Evolutionary conservation across 352 stramenopile genomes (phyloP), one percentile per base, ranked within the genome.

Genomic region (Globisporangium solare): DNA sequence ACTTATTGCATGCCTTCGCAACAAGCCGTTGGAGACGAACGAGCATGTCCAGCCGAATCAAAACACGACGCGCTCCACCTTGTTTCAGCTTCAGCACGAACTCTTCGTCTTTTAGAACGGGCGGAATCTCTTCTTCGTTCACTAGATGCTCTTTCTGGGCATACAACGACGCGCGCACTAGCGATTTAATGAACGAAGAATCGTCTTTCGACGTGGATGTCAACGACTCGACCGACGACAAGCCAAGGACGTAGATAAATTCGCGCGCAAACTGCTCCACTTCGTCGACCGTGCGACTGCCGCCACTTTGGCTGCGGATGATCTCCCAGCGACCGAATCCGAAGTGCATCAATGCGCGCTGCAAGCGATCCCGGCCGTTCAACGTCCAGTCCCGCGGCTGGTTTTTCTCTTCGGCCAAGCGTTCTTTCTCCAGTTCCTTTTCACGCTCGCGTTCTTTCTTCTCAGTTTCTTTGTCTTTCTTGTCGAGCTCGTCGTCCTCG

Each of bases 331-430:
- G 78, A 15, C 83, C 80, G 59, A 90, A 92, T 0, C 86, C 86
- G 52, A 88, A 95, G 60, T 95, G 86, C 86, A 95, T 95, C 27
- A 95, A 55, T 17, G 86, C 86, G 58, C 86, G 79, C 54, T 95
- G 86, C 20, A 95, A 66, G 1, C 86, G 74, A 41, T 95, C 86
- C 17, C 86, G 78, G 18, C 86, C 86, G 56, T 95, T 95, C 42
- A 88, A 70, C 0, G 86, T 95, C 86, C 86, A 95, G 58, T 95
- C 86, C 0, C 86, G 82, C 31, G 78, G 79, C 49, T 86, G 66
- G 8, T 58, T 71, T 54, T 89, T 88, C 54, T 91, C 77, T 41
- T 94, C 79, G 5, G 47, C 37, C 12, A 71, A 41, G 7, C 74
- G 67, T 50, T 89, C 76, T 55, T 47, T 81, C 49, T 63, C 71